phyloP scores from a whole-genome alignment of 768 basidiomycete species.

The Rossbeevera mucosa region DNA sequence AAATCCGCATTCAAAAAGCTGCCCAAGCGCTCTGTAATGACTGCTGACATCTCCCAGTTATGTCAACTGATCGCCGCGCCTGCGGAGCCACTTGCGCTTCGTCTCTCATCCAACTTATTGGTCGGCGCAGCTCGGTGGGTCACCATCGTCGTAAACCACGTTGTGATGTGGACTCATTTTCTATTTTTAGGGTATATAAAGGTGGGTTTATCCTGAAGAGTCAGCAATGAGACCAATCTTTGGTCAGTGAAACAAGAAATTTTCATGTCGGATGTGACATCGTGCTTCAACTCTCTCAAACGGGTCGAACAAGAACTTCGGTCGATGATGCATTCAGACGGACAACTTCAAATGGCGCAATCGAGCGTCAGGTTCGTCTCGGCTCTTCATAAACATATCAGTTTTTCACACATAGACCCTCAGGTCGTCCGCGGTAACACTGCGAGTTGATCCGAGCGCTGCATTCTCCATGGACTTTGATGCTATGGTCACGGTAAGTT shows the following conservation, averaged over 20 bases:
- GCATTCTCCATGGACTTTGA: conserved; percentile 58
- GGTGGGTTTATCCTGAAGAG: conserved; percentile 23
- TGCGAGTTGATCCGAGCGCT: conserved; percentile 47
- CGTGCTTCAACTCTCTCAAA: conserved; percentile 72
- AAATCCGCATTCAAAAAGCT: conserved; percentile 83
- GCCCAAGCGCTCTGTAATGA: conserved; percentile 77
- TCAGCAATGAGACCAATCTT: background rate
- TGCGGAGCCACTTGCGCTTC: conserved; percentile 78
- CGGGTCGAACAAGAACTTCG: conserved; percentile 70
- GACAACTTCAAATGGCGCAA: conserved; percentile 68
- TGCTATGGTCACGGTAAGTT: conserved; percentile 55
- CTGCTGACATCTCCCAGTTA: conserved; percentile 76
- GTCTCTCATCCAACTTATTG: conserved; percentile 85
- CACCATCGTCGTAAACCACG: background rate
- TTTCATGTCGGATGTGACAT: conserved; percentile 73
- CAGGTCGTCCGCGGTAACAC: conserved; percentile 49
- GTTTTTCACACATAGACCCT: conserved; percentile 1
- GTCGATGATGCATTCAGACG: conserved; percentile 39
- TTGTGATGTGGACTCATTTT: conserved; percentile 1
- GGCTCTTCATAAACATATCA: background rate
- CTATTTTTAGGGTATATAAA: conserved; percentile 43
- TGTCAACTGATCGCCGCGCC: conserved; percentile 80
- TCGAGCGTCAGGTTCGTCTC: conserved; percentile 53
- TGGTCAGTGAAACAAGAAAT: conserved; percentile 76
- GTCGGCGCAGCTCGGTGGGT: conserved; percentile 83